Base-by-base conservation (phyloP, 345 rosid genomes). In the Populus deltoides region DNA sequence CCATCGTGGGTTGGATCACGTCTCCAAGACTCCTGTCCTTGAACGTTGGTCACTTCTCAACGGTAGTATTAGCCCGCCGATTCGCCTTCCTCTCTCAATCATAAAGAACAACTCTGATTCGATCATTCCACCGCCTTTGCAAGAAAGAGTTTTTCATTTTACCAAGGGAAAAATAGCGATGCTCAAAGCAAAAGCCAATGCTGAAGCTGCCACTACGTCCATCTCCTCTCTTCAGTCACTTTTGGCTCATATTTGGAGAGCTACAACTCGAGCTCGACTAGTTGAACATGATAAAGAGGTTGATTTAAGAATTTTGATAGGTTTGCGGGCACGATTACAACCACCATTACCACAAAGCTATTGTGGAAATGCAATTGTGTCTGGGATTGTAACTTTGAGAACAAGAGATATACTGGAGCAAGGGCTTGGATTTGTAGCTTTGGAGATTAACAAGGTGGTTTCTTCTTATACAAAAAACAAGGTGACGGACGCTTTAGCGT, bases 141-240 rank as follows among this genome's bases (percentile, higher is more conserved):
- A 13, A 45, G 51, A 45, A 15, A 13, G 51, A 45, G 51, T 45
- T 45, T 45, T 45, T 15, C 51, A 45, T 45, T 61, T 61, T 22
- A 25, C 81, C n/a, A 72, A 51, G 62, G 67, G 81, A 27, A 84
- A 65, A 18, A 78, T 86, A 9, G 75, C 75, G 18, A 72, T 66
- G 24, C 87, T 90, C 13, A 88, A 90, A 84, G 83, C 85, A 2
- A 81, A 73, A 70, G 90, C 86, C 63, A 84, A 88, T 41, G 57
- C 33, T 7, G 88, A 86, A n/a, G 71, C 69, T 35, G 83, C 71
- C 51, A 70, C 80, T 3, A 13, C 18, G 75, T 72, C 29, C 3
- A 75, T 88, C 49, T 88, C 89, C 17, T 85, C 88, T 18, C 82
- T 88, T 66, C 92, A 90, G 79, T 85, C 85, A 39, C 69, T 90